Evolutionary conservation across 164 flowering plant species (phyloP).

Genomic region (Kingdonia uniflora): DNA sequence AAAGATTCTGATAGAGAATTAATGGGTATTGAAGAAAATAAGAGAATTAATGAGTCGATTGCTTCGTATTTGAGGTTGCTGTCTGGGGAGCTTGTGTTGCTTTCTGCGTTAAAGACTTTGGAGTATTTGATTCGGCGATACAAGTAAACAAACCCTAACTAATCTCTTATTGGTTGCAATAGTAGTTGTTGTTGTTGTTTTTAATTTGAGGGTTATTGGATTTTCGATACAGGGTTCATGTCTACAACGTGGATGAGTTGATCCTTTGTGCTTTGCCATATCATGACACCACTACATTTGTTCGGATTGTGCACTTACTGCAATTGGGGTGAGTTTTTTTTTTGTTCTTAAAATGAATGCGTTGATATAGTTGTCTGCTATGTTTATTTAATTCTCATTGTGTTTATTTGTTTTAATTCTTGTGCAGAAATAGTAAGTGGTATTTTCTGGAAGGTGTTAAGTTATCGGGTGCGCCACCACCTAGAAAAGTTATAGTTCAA

Average conservation of each 20-base stretch:
- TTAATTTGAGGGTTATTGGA: too few relatives aligned
- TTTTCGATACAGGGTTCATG: conserved; percentile 70
- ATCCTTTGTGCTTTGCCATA: conserved; percentile 74
- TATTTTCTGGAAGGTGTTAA: conserved; percentile 81
- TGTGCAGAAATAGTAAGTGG: conserved; percentile 71
- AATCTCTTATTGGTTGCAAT: not conserved
- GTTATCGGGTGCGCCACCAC: conserved; percentile 81
- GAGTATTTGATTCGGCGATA: conserved; percentile 87
- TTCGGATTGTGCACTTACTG: conserved; percentile 66
- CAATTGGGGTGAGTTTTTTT: conserved; percentile 38
- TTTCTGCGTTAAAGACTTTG: conserved; percentile 54
- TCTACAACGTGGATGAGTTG: conserved; percentile 67
- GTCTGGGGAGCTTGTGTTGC: conserved; percentile 53
- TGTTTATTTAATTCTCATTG: not conserved
- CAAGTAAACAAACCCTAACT: conserved; percentile 64
- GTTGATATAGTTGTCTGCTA: not conserved
- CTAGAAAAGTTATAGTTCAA: conserved; percentile 77
- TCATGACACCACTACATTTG: conserved; percentile 87
- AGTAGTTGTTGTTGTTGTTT: not conserved
- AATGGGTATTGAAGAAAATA: conserved; percentile 54
- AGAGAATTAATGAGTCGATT: conserved; percentile 38
- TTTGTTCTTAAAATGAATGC: not conserved
- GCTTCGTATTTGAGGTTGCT: conserved; percentile 53
- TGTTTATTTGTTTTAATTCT: not conserved
- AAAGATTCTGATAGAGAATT: conserved; percentile 67